phyloP scores from a whole-genome alignment of 805 yeast species.

The Wickerhamomyces tratensis region DNA sequence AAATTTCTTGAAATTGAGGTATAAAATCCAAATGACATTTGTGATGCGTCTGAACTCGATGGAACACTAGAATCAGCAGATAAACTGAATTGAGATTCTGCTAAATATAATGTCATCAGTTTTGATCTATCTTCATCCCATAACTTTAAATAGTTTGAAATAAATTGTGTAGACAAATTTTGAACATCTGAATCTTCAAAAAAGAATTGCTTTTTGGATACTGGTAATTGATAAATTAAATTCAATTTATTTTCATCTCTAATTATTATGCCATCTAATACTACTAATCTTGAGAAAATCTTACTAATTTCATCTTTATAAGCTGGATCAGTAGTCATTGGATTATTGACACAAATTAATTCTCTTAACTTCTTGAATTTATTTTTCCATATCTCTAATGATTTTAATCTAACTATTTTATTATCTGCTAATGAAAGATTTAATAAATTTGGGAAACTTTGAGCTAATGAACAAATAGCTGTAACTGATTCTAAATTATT shows the following conservation, averaged over 20 bases:
- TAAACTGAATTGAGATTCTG: constrained; percentile 76
- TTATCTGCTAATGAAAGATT: constrained; percentile 80
- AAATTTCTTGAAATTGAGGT: constrained; percentile 70
- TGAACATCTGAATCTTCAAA: constrained; percentile 74
- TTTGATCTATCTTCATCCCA: constrained; percentile 80
- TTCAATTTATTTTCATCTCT: constrained; percentile 61
- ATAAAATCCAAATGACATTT: constrained; percentile 54
- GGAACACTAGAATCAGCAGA: constrained; percentile 72
- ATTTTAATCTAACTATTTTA: constrained; percentile 44
- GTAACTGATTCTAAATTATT: constrained; percentile 57
- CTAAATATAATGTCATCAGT: constrained; percentile 64
- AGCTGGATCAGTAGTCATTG: constrained; percentile 39
- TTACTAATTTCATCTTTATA: constrained; percentile 56
- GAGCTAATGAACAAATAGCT: constrained; percentile 53
- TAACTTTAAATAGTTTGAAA: constrained; percentile 60
- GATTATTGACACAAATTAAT: constrained; percentile 70
- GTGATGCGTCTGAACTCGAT: constrained; percentile 22
- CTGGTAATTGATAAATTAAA: constrained; percentile 44
- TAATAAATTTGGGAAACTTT: constrained; percentile 62
- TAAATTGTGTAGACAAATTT: constrained; percentile 62
- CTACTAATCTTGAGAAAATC: constrained; percentile 69
- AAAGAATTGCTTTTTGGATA: constrained; percentile 52
- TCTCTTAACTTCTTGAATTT: constrained; percentile 70
- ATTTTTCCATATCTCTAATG: constrained; percentile 67
- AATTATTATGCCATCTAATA: constrained; percentile 69